phyloP scores from a whole-genome alignment of 257 asterid genomes.

The Solanum virginianum region DNA sequence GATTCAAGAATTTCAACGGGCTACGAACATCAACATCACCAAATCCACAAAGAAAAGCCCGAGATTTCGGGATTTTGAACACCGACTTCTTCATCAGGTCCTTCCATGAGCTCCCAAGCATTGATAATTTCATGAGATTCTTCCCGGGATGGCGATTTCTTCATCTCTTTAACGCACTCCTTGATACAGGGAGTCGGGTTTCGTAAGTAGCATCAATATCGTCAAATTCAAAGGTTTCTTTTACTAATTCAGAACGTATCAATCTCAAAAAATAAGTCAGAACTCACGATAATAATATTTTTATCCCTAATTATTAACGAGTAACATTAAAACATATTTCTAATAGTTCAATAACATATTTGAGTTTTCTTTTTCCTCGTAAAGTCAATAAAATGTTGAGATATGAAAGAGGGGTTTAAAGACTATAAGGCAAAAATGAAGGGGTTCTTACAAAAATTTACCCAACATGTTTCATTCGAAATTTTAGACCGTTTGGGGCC shows the following conservation, averaged over 20 bases:
- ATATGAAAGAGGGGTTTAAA: not conserved
- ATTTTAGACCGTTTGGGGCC: conserved; percentile 67
- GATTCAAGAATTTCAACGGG: conserved; percentile 60
- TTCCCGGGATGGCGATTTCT: conserved; percentile 24
- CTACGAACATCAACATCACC: conserved; percentile 35
- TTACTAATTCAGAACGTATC: not conserved
- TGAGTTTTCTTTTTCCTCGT: too few species aligned
- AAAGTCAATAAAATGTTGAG: not conserved
- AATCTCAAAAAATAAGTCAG: not conserved
- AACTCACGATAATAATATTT: not conserved
- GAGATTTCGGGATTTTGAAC: conserved; percentile 35
- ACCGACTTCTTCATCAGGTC: conserved; percentile 49
- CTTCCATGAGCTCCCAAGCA: conserved; percentile 92
- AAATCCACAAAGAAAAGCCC: conserved; percentile 23
- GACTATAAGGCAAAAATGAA: not conserved
- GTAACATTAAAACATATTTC: not conserved
- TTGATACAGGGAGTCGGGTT: not conserved
- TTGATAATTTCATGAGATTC: conserved; percentile 62
- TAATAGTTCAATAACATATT: not conserved
- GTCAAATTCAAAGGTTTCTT: too few species aligned
- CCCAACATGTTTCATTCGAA: conserved; percentile 15
- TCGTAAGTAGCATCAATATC: not conserved
- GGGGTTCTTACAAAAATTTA: conserved; percentile 1
- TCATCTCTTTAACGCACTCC: conserved; percentile 17
- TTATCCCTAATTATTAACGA: not conserved